Percentiles rank a stretch among this genome's conserved stretches.
Conservation (phyloP, 768 basidiomycete genomes). For the Mycena kentingensis region DNA sequence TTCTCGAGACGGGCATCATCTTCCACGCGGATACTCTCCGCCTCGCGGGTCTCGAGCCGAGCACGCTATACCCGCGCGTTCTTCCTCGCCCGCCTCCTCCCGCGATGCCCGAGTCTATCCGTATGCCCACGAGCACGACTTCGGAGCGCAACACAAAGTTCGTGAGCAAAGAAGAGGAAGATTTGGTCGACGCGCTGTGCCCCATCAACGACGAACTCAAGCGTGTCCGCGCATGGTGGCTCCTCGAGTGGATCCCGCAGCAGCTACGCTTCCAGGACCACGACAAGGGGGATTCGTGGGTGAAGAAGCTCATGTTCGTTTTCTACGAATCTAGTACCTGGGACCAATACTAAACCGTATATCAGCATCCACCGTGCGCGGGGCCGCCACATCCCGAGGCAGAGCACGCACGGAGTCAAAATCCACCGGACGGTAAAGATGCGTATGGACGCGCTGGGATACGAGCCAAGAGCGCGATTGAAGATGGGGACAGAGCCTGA, state of each 20-base stretch:
- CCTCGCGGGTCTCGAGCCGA: constrained; percentile 43
- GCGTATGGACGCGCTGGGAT: too few relatives aligned
- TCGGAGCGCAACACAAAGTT: constrained; percentile 3
- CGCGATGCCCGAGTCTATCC: constrained; percentile 21
- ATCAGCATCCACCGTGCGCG: too few relatives aligned
- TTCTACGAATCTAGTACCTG: too few relatives aligned
- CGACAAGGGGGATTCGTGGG: constrained; percentile 30
- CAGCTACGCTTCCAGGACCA: constrained; percentile 39
- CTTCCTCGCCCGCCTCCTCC: constrained; percentile 34
- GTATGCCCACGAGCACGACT: constrained; percentile 1
- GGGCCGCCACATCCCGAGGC: constrained; percentile 44
- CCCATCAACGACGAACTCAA: constrained; percentile 55
- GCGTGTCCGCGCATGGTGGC: constrained; percentile 52
- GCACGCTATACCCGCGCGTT: constrained; percentile 38
- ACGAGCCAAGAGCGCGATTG: too few relatives aligned
- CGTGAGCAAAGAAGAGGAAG: constrained; percentile 56
- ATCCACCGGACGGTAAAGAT: constrained; percentile 54
- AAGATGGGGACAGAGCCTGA: too few relatives aligned
- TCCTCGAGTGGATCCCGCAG: constrained; percentile 53
- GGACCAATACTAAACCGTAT: too few relatives aligned
- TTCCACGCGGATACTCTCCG: constrained; percentile 50
- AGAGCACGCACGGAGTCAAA: constrained; percentile 40
- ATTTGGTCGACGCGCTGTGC: constrained; percentile 50
- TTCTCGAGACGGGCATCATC: constrained; percentile 55
- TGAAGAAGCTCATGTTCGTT: constrained; percentile 36